A percentile compares a stretch with the other conserved stretches of the same genome.
Conservation (phyloP, 768 basidiomycete genomes). For the Tubosaeta sp. region DNA sequence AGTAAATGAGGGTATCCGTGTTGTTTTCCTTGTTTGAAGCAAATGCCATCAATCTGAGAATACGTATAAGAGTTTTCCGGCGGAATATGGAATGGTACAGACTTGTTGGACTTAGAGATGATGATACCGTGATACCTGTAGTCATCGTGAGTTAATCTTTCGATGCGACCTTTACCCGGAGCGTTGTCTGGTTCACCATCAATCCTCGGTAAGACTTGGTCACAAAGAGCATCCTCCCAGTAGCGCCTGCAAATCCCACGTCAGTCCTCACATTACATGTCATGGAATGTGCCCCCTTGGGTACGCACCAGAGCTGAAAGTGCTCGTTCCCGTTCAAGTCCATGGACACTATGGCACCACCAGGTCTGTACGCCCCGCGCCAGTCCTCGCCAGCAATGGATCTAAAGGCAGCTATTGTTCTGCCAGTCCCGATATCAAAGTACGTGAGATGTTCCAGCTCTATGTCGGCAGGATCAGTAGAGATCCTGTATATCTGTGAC, state of each 20-base stretch:
- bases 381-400: constrained; percentile 38
- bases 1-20: constrained; percentile 36
- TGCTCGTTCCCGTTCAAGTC: constrained; percentile 39
- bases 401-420: constrained; percentile 31
- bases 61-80: constrained; percentile 1
- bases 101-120: constrained; percentile 37
- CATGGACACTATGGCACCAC: constrained; percentile 37
- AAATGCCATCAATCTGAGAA: constrained; percentile 35
- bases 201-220: constrained; percentile 29
- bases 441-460: constrained; percentile 35
- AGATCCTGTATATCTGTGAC: constrained; percentile 34
- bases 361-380: constrained; percentile 34
- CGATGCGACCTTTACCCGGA: constrained; percentile 38
- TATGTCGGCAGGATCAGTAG: constrained; percentile 21
- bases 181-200: constrained; percentile 36
- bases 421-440: constrained; percentile 37
- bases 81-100: neutral
- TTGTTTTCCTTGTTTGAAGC: constrained; percentile 40
- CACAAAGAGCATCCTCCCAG: constrained; percentile 35
- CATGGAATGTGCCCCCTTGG: neutral
- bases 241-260: constrained; percentile 31
- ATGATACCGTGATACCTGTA: constrained; percentile 28
- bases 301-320: constrained; percentile 38
- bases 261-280: neutral
- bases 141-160: constrained; percentile 39